These are phyloP conservation scores for Lipomyces spencermartinsiae DNA, from an alignment of 805 yeast species.

Conservation along the genomic window DNA sequence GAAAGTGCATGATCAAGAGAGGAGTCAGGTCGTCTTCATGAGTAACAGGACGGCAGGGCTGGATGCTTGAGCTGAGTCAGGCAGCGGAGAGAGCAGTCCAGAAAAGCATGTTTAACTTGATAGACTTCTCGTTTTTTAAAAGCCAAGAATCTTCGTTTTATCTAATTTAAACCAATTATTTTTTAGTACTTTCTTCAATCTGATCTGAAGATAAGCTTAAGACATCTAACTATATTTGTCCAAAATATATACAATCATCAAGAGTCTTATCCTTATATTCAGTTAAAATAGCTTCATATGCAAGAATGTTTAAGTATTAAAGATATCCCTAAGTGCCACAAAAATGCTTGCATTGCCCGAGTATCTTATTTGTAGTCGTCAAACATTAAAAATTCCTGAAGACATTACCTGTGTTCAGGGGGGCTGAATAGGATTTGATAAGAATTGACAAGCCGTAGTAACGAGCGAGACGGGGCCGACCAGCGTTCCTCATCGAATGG, in stretches of 20 bases:
- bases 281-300: too few relatives aligned
- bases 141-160: too few relatives aligned
- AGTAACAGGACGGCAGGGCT: background rate
- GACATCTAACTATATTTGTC: background rate
- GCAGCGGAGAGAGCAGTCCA: background rate
- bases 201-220: background rate
- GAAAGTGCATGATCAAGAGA: constrained; percentile 5
- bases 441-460: too few relatives aligned
- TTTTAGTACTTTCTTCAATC: too few relatives aligned
- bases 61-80: background rate
- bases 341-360: background rate
- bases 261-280: background rate
- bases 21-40: background rate
- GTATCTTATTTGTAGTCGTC: too few relatives aligned
- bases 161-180: too few relatives aligned
- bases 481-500: too few relatives aligned
- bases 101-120: background rate
- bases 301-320: background rate
- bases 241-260: background rate
- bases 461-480: too few relatives aligned
- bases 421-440: too few relatives aligned
- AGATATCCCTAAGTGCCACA: background rate
- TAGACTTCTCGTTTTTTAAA: too few relatives aligned
- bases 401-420: too few relatives aligned
- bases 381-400: too few relatives aligned